Evolutionary conservation across 257 asterid species (phyloP).

Genomic region (Coffea canephora): DNA sequence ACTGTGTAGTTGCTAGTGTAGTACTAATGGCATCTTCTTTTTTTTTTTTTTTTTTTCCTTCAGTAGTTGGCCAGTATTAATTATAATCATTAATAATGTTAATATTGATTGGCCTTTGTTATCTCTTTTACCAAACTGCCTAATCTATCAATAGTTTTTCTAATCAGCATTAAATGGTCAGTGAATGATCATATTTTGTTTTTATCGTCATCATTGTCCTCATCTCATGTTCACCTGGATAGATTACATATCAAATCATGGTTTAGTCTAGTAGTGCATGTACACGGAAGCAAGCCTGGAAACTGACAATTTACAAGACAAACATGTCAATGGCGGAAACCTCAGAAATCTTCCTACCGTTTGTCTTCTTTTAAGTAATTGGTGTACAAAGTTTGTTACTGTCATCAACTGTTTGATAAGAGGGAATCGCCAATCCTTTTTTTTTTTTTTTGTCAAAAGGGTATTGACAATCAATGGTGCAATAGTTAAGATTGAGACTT

Average conservation of each 20-base stretch:
- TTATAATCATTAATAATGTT: conserved; percentile 11
- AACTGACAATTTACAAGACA: background rate
- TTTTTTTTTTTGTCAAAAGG: background rate
- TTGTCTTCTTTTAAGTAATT: background rate
- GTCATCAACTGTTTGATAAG: background rate
- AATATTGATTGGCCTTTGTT: conserved; percentile 19
- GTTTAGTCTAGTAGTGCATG: conserved; percentile 7
- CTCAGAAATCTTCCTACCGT: background rate
- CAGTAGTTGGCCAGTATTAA: conserved; percentile 1
- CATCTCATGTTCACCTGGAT: conserved; percentile 15
- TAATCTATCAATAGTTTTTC: conserved; percentile 18
- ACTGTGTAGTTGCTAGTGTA: background rate
- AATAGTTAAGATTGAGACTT: background rate
- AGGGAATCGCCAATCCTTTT: background rate
- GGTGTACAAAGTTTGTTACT: background rate
- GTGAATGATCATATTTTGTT: conserved; percentile 19
- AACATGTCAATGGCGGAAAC: background rate
- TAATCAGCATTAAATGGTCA: conserved; percentile 28
- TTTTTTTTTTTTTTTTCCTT: background rate
- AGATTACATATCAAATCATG: conserved; percentile 19
- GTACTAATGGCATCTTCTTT: background rate
- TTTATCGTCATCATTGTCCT: conserved; percentile 32
- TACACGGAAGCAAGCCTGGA: conserved; percentile 12
- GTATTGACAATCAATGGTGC: background rate
- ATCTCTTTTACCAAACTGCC: conserved; percentile 18